phyloP scores from a whole-genome alignment of 2,329 filamentous ascomycete genomes.

The Herpotrichia juniperi region DNA sequence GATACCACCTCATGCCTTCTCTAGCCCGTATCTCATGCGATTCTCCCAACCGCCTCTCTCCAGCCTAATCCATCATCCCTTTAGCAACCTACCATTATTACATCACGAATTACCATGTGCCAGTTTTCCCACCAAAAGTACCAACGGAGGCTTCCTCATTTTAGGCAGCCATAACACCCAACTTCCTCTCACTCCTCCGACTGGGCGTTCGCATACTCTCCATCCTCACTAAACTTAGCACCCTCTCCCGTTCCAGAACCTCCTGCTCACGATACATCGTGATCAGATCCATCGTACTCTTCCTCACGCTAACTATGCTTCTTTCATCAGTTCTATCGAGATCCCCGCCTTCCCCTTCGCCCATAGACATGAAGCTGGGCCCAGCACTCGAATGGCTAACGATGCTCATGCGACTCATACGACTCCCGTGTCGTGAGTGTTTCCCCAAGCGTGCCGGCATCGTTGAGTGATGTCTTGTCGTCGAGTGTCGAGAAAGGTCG shows the following conservation, averaged over 20 bases:
- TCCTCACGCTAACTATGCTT: constrained; percentile 42
- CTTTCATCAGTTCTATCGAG: constrained; percentile 20
- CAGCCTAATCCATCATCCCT: no score
- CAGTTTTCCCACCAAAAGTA: no score
- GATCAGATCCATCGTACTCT: constrained; percentile 50
- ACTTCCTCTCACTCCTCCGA: neutral
- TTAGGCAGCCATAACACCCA: neutral
- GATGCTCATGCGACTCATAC: constrained; percentile 25
- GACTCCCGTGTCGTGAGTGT: constrained; percentile 30
- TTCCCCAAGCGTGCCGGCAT: constrained; percentile 15
- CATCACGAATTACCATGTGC: neutral
- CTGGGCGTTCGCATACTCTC: no score
- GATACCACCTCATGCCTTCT: no score
- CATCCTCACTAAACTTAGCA: constrained; percentile 28
- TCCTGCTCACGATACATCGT: constrained; percentile 45
- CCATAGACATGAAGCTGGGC: constrained; percentile 19
- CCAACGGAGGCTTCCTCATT: neutral
- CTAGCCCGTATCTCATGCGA: no score
- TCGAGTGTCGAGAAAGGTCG: constrained; percentile 19
- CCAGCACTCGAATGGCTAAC: constrained; percentile 21
- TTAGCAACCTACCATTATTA: neutral
- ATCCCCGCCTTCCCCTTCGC: constrained; percentile 15
- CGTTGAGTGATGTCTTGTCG: constrained; percentile 15
- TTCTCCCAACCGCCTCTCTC: no score
- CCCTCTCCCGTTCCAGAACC: constrained; percentile 37